Evolutionary conservation across 306 rosid genomes (phyloP).

Genomic region (Ormosia emarginata): DNA sequence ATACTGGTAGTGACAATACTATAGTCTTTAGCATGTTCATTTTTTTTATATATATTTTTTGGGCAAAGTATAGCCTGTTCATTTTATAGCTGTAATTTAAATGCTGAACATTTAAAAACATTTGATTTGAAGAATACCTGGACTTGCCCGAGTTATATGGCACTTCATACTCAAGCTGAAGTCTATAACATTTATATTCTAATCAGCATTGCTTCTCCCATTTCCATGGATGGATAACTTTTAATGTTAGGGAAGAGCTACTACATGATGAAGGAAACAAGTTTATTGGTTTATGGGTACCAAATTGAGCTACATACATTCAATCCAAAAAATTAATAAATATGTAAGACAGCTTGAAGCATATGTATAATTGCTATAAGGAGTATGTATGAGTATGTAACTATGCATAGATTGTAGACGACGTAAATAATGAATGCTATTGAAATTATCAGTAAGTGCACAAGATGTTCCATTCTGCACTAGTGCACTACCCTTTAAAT

Average conservation of each 20-base stretch:
- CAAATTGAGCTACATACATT: background rate
- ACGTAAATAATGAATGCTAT: background rate
- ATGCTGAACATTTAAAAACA: background rate
- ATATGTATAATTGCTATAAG: background rate
- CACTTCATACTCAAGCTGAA: slow-evolving; percentile 6
- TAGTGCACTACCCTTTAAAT: too few species aligned
- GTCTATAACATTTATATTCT: background rate
- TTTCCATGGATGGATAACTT: background rate
- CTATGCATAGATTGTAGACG: background rate
- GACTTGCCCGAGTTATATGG: slow-evolving; percentile 11
- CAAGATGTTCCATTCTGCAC: too few species aligned
- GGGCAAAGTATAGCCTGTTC: background rate
- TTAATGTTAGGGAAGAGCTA: background rate
- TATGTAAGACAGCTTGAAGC: background rate
- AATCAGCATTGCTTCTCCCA: background rate
- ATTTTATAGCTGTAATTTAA: slow-evolving; percentile 27
- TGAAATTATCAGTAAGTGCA: background rate
- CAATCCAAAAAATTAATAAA: background rate
- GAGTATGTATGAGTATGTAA: background rate
- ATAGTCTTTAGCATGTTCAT: slow-evolving; percentile 2
- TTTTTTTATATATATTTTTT: background rate
- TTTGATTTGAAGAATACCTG: slow-evolving; percentile 7
- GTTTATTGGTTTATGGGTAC: background rate
- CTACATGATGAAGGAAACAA: background rate
- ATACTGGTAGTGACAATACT: background rate